phyloP scores from a whole-genome alignment of 768 basidiomycete genomes.

The Boletus speciosus region DNA sequence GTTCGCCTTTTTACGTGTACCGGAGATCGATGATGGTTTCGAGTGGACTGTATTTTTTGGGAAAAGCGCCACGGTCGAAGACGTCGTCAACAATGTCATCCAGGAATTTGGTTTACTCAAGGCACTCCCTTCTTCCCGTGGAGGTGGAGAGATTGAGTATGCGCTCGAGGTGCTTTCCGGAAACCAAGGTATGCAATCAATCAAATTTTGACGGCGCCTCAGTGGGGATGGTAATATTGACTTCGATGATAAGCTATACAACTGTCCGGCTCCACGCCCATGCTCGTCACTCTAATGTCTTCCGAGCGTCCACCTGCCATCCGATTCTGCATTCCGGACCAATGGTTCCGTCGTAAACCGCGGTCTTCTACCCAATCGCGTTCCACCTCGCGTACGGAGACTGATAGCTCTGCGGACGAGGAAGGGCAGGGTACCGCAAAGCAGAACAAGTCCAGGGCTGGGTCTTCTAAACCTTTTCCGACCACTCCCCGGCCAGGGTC shows the following conservation, averaged over 20 bases:
- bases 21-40: conserved; percentile 75
- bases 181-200: conserved; percentile 44
- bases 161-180: conserved; percentile 61
- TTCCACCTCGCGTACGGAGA: conserved; percentile 21
- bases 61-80: conserved; percentile 49
- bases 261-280: conserved; percentile 8
- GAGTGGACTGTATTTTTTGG: conserved; percentile 64
- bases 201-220: not conserved
- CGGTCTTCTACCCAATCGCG: conserved; percentile 48
- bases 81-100: conserved; percentile 48
- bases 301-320: conserved; percentile 30
- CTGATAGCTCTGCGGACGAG: conserved; percentile 30
- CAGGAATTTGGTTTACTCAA: conserved; percentile 71
- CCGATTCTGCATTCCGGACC: conserved; percentile 70
- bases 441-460: conserved; percentile 32
- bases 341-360: conserved; percentile 73
- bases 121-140: conserved; percentile 62
- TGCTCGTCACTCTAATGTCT: conserved; percentile 16
- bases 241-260: conserved; percentile 9
- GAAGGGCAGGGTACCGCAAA: conserved; percentile 65
- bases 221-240: not conserved
- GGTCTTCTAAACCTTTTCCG: conserved; percentile 21
- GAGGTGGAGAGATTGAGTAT: conserved; percentile 62
- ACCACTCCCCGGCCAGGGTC: conserved; percentile 25
- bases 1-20: conserved; percentile 61